Base-by-base conservation (phyloP, 2,329 filamentous ascomycete genomes). In the Elsinoe necatrix region DNA sequence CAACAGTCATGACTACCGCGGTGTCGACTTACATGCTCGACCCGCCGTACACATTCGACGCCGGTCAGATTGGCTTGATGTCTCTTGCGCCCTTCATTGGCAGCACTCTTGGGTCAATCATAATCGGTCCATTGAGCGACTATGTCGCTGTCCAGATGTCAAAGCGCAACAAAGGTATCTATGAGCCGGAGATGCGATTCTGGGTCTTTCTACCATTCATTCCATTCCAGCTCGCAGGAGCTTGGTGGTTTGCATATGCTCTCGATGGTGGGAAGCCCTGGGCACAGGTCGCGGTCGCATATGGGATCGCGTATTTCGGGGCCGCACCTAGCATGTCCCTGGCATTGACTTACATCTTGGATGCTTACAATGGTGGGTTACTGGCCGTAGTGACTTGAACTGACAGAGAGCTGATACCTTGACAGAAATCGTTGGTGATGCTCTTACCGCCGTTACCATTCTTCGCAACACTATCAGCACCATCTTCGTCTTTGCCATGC, bases 31-130 rank as follows among this genome's bases (percentile, higher is more conserved):
- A 67, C 56, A 68, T 77, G 61, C 61, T 69, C 8, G 64, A 63
- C 2, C 57, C 63, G 2, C 68, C 69, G 0, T 73, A 69, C 60
- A 77, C 76, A 67, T 79, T 81, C 65, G 70, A 69, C 18, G 70
- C 76, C 7, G 72, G 73, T 8, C 66, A 77, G 58, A 75, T 75
- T 1, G 78, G 78, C 0, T 69, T 80, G 37, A 76, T 78, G 61
- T 76, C 74, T 31, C 67, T 80, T 23, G 77, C 77, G 0, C 75
- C 77, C 0, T 75, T 79, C 62, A 57, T 1, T 71, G 68, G 77
- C 9, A 73, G 68, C 7, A 69, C 78, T 23, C 63, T 80, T 20
- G 77, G 75, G 23, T 71, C 75, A 57, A 37, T 77, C 7, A 61
- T 75, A 2, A 69, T 71, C 0, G 77, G 76, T 1, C 75, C 75